These are phyloP conservation scores for Polygonum maritimum DNA, from an alignment of 148 eudicot species.

Conservation along the genomic window DNA sequence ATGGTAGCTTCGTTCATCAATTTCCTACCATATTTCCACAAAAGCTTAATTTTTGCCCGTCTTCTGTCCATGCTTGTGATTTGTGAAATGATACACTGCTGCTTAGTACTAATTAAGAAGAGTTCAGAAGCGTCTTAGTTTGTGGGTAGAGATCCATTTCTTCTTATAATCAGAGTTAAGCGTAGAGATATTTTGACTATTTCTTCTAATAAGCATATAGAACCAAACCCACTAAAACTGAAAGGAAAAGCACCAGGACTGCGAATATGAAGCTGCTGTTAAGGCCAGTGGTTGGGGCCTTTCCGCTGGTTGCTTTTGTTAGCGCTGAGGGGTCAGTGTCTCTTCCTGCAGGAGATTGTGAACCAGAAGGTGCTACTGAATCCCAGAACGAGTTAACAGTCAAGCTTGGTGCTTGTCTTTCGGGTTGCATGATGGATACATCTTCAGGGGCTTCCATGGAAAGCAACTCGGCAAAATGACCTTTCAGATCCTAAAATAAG, in stretches of 20 bases:
- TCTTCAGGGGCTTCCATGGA: slow-evolving; percentile 58
- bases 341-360: slow-evolving; percentile 10
- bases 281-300: slow-evolving; percentile 5
- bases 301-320: slow-evolving; percentile 8
- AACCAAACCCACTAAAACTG: slow-evolving; percentile 40
- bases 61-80: neutral
- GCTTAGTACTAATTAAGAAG: neutral
- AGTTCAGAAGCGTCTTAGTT: neutral
- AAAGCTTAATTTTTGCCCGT: neutral
- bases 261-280: slow-evolving; percentile 22
- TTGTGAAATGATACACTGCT: neutral
- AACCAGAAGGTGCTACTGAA: slow-evolving; percentile 25
- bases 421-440: slow-evolving; percentile 52
- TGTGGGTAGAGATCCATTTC: neutral
- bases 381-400: slow-evolving; percentile 51
- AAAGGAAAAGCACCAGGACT: slow-evolving; percentile 37
- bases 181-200: neutral
- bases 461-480: slow-evolving; percentile 69
- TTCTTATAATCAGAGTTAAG: slow-evolving; percentile 8
- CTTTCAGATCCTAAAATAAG: slow-evolving; percentile 43
- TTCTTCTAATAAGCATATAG: slow-evolving; percentile 22
- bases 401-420: slow-evolving; percentile 35
- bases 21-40: neutral
- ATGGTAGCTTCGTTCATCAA: neutral
- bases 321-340: neutral